phyloP scores from a whole-genome alignment of 495 filamentous ascomycete species.

The Amorphotheca resinae region DNA sequence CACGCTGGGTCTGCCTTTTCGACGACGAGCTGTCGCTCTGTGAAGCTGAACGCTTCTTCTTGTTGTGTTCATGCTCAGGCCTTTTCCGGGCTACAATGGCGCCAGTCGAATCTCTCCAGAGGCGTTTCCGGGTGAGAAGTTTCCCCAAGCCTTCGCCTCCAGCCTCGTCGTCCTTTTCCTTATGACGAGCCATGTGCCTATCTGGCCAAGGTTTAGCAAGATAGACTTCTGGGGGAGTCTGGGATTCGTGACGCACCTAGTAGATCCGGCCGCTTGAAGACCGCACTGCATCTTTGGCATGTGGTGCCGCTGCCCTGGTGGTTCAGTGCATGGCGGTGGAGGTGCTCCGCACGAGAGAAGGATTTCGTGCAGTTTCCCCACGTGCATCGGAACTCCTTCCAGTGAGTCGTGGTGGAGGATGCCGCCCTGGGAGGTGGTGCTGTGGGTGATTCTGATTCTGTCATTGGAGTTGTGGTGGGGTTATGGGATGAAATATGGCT shows the following conservation, averaged over 20 bases:
- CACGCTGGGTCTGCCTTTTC: not conserved
- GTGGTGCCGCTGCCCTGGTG: conserved; percentile 35
- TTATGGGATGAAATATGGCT: too few species aligned
- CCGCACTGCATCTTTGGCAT: conserved; percentile 39
- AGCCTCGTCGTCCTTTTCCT: conserved; percentile 45
- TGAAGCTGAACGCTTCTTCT: not conserved
- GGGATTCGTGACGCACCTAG: conserved; percentile 26
- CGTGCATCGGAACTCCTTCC: conserved; percentile 28
- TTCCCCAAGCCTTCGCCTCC: conserved; percentile 43
- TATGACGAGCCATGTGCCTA: conserved; percentile 44
- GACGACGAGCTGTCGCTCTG: not conserved
- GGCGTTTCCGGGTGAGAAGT: conserved; percentile 44
- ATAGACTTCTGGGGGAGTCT: not conserved
- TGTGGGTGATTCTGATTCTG: not conserved
- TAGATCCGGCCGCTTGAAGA: conserved; percentile 41
- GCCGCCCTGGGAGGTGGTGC: too few species aligned
- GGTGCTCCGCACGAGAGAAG: conserved; percentile 44
- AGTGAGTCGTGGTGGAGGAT: not conserved
- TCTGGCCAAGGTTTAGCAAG: conserved; percentile 25
- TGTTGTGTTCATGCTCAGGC: conserved; percentile 16
- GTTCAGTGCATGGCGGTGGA: conserved; percentile 45
- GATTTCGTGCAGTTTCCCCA: conserved; percentile 35
- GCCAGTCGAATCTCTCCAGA: conserved; percentile 42
- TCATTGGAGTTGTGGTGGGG: not conserved
- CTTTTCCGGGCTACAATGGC: conserved; percentile 34